phyloP scores from a whole-genome alignment of 1,139 yeast species.

The Zygoascus hellenicus region DNA sequence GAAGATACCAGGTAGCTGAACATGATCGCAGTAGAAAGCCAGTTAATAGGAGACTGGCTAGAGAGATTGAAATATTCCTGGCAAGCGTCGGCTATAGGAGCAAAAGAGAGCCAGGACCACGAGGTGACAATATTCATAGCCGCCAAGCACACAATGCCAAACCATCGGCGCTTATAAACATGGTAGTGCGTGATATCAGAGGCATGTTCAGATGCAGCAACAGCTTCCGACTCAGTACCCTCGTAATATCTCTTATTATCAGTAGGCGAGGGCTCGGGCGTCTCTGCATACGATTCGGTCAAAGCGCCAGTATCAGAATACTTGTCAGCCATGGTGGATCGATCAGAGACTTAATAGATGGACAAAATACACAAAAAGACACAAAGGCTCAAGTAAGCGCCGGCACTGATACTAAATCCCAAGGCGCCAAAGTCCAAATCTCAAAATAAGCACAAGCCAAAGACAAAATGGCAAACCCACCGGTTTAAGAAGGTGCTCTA shows the following conservation, averaged over 20 bases:
- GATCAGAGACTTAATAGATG: too few relatives aligned
- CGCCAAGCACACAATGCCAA: constrained; percentile 30
- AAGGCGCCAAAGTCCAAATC: too few relatives aligned
- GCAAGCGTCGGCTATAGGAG: constrained; percentile 30
- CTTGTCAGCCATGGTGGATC: too few relatives aligned
- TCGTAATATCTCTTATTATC: neutral
- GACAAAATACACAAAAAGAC: too few relatives aligned
- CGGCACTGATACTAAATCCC: too few relatives aligned
- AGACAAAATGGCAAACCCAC: too few relatives aligned
- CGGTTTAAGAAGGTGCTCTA: too few relatives aligned
- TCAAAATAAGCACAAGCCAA: neutral
- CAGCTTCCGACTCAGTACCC: neutral
- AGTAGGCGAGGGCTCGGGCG: neutral
- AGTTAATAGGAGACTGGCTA: constrained; percentile 32
- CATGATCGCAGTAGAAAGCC: constrained; percentile 34
- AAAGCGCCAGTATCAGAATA: neutral
- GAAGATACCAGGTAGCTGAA: constrained; percentile 31
- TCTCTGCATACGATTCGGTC: neutral
- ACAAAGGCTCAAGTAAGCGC: too few relatives aligned
- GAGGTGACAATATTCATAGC: constrained; percentile 32
- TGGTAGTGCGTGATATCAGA: constrained; percentile 16
- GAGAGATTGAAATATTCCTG: constrained; percentile 25
- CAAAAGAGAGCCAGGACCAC: constrained; percentile 36
- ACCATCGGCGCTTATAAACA: constrained; percentile 33
- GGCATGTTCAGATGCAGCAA: neutral